These are phyloP conservation scores for Fusarium staphyleae DNA, from an alignment of 2,329 filamentous ascomycete species.

Conservation along the genomic window DNA sequence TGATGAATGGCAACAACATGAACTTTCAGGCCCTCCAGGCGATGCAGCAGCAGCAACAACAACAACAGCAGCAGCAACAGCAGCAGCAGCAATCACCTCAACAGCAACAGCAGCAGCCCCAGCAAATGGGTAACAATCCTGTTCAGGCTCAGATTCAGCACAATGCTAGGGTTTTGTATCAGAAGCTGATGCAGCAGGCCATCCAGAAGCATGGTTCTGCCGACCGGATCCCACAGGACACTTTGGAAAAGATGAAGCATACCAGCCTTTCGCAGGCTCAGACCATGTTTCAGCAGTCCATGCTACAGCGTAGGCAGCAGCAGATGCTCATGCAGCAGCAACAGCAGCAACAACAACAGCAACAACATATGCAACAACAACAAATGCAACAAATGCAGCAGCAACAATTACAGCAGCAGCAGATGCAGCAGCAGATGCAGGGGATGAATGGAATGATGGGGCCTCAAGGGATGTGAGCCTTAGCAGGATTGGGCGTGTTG, in stretches of 20 bases:
- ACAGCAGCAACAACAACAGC: conserved; percentile 43
- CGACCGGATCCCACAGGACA: conserved; percentile 56
- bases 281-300: conserved; percentile 43
- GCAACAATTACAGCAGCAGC: conserved; percentile 37
- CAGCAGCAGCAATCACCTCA: conserved; percentile 45
- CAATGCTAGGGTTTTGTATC: conserved; percentile 49
- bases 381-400: conserved; percentile 36
- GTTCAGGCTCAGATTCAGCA: conserved; percentile 47
- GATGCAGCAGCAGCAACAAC: conserved; percentile 50
- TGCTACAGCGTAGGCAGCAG: conserved; percentile 44
- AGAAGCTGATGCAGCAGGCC: conserved; percentile 46
- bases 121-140: conserved; percentile 42
- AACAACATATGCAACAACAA: conserved; percentile 44
- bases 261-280: conserved; percentile 51
- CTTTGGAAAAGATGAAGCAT: conserved; percentile 54
- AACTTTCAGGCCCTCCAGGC: conserved; percentile 51
- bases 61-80: conserved; percentile 45
- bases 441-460: conserved; percentile 58
- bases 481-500: not conserved
- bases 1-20: conserved; percentile 51
- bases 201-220: conserved; percentile 50
- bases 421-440: conserved; percentile 39
- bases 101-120: conserved; percentile 46
- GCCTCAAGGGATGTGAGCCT: conserved; percentile 55
- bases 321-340: conserved; percentile 46